Conservation (phyloP, 2,329 filamentous ascomycete genomes). For the Zymoseptoria crescenta region DNA sequence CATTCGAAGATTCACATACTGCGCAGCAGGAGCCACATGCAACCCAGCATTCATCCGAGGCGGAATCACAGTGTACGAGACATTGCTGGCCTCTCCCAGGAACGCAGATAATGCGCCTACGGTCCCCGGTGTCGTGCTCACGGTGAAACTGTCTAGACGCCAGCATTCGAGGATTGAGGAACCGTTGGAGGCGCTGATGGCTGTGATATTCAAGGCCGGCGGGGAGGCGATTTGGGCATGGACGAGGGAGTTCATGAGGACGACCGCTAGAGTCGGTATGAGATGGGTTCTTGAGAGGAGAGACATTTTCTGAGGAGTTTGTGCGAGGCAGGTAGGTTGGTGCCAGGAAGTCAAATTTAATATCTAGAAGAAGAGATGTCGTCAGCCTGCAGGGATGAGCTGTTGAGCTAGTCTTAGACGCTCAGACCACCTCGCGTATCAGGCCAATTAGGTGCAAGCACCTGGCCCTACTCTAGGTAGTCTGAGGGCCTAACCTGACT, state of each 20-base stretch:
- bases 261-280: neutral
- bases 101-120: conserved; percentile 2
- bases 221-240: neutral
- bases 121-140: conserved; percentile 6
- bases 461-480: no score
- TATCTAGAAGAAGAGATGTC: neutral
- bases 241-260: neutral
- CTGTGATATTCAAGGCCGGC: conserved; percentile 10
- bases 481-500: no score
- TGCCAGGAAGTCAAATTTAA: neutral
- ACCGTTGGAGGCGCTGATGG: conserved; percentile 4
- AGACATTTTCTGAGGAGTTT: neutral
- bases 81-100: conserved; percentile 4
- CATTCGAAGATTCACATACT: conserved; percentile 1
- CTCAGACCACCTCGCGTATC: no score
- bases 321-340: neutral
- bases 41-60: conserved; percentile 7
- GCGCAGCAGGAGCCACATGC: conserved; percentile 7
- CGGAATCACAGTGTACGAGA: conserved; percentile 6
- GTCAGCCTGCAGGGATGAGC: no score
- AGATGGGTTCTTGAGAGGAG: neutral
- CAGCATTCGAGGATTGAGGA: conserved; percentile 10
- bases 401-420: no score
- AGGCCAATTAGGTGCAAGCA: no score
- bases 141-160: conserved; percentile 7